These are phyloP conservation scores for Chaetoceros tenuissimus DNA, from an alignment of 108 stramenopile genomes.

Conservation along the genomic window DNA sequence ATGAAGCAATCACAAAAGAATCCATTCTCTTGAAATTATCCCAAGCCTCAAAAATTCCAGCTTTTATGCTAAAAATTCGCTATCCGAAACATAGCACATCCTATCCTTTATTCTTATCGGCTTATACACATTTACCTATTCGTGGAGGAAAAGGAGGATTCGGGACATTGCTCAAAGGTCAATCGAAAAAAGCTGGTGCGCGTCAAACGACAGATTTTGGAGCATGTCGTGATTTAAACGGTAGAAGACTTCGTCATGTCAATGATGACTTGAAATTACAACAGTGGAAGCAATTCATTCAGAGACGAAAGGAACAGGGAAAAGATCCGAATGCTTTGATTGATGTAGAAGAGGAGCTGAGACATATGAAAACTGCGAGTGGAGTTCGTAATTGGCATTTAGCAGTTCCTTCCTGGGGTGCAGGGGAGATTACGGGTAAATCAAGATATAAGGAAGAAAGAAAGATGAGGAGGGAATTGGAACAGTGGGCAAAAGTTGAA, in stretches of 20 bases:
- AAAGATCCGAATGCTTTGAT: not conserved
- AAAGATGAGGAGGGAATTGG: constrained; percentile 29
- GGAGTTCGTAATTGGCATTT: constrained; percentile 93
- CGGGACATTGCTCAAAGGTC: constrained; percentile 89
- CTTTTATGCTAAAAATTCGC: too few species aligned
- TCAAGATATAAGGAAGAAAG: constrained; percentile 25
- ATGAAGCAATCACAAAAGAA: too few species aligned
- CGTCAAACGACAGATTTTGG: constrained; percentile 92
- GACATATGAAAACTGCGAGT: constrained; percentile 57
- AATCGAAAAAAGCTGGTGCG: constrained; percentile 83
- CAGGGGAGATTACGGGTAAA: constrained; percentile 49
- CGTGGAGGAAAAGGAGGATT: constrained; percentile 92
- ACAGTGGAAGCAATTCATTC: constrained; percentile 66
- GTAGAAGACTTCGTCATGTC: constrained; percentile 93
- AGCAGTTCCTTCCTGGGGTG: constrained; percentile 87
- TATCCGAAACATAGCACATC: too few species aligned
- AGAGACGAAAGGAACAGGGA: constrained; percentile 22
- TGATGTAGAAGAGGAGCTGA: constrained; percentile 27
- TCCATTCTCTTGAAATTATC: too few species aligned
- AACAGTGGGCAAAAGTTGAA: constrained; percentile 30
- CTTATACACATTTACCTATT: constrained; percentile 15
- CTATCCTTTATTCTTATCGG: constrained; percentile 1
- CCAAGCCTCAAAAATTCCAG: too few species aligned
- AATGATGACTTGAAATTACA: constrained; percentile 92
- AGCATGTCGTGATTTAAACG: constrained; percentile 96